Base-by-base conservation (phyloP, 2,329 filamentous ascomycete genomes). In the Calonectria multiphialidica region DNA sequence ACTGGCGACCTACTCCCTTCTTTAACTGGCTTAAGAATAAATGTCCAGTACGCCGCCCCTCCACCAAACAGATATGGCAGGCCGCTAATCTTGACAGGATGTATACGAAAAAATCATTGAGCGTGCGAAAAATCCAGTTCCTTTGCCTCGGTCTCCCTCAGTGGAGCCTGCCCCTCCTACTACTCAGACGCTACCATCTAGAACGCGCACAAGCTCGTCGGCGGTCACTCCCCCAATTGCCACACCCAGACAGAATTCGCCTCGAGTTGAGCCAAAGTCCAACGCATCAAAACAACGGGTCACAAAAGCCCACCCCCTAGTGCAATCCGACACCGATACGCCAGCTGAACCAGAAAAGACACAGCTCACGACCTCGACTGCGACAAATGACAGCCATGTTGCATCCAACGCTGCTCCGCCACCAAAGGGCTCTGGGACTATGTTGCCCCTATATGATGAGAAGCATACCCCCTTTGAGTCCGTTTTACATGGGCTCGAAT, bases 1-100 rank as follows among this genome's bases (percentile, higher is more conserved):
- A 84, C 42, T 90, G 88, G 88, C 74, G 75, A 10, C 64, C 75
- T 3, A 90, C 88, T 0, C 79, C 79, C 6, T 89, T 92, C 72
- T 84, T 87, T 71, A 84, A 84, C 28, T 90, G 88, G 87, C 79
- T 92, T 53, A 82, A 79, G 2, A 72, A 78, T 1, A 78, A 83
- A 72, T 82, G 86, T 72, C 80, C 81, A 5, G 88, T 89, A 81
- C 73, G 84, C 47, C 40, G 21, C 16, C 28, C 25, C 33, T 15
- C 44, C 8, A 70, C 13, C 9, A 9, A 18, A 66, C 15, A n/a
- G 47, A n/a, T 44, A 3, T 9, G 16, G 35, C 33, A 10, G 42
- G 33, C 30, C 21, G 49, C 64, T 68, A 45, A 64, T 57, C 16
- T 33, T 28, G 13, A 40, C n/a, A 84, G 82, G 77, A 79, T 33